Percentiles rank a stretch among this genome's conserved stretches.
Conservation (phyloP, 495 filamentous ascomycete species). For the Rusavskia elegans region DNA sequence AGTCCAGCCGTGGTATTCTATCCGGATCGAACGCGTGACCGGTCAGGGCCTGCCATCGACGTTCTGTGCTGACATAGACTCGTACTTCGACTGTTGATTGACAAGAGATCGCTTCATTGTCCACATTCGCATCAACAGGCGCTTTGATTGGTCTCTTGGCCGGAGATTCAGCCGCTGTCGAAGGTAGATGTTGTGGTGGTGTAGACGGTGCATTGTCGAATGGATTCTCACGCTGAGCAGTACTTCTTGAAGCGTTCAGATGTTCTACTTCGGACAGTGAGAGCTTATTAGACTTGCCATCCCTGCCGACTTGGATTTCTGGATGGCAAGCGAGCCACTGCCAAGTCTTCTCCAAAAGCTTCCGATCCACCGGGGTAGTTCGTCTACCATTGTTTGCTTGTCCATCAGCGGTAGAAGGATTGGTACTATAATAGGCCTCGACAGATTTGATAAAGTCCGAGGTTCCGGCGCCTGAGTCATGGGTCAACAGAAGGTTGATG, state of each 20-base stretch:
- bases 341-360: constrained; percentile 39
- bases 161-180: not conserved
- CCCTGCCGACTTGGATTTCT: constrained; percentile 32
- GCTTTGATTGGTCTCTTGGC: not conserved
- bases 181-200: not conserved
- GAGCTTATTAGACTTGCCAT: constrained; percentile 26
- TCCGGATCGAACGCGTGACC: constrained; percentile 65
- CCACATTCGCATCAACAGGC: not conserved
- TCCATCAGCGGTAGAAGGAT: constrained; percentile 4
- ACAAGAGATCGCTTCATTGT: not conserved
- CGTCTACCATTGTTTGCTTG: not conserved
- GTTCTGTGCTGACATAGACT: constrained; percentile 42
- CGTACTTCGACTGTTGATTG: constrained; percentile 16
- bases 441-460: constrained; percentile 24
- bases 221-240: not conserved
- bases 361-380: constrained; percentile 22
- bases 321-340: constrained; percentile 35
- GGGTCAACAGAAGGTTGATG: not conserved
- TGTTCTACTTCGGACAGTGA: constrained; percentile 30
- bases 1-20: constrained; percentile 50
- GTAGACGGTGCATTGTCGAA: not conserved
- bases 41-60: constrained; percentile 64
- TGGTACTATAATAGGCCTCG: constrained; percentile 22
- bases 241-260: not conserved
- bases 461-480: constrained; percentile 23